Conservation (phyloP, 2,329 filamentous ascomycete genomes). For the Neurospora sp. region DNA sequence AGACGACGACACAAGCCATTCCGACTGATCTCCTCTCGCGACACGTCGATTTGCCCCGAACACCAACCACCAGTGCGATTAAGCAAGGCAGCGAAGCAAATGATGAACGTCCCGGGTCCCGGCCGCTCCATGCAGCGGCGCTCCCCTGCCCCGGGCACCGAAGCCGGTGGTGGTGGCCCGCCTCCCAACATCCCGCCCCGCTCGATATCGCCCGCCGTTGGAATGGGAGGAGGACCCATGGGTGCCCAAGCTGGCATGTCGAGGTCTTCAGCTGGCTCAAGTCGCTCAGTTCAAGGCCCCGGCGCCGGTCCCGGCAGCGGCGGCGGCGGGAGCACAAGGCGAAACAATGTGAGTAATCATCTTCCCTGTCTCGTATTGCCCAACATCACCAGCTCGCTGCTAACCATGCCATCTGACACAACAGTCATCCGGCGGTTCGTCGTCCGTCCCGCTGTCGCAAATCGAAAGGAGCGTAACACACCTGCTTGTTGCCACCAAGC, state of each 20-base stretch:
- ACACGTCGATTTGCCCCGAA: background rate
- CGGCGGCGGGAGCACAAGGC: constrained; percentile 36
- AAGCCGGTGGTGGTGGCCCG: constrained; percentile 34
- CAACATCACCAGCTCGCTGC: constrained; percentile 15
- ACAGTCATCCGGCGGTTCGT: constrained; percentile 39
- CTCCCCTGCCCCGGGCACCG: constrained; percentile 54
- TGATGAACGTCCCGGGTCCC: constrained; percentile 41
- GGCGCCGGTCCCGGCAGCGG: constrained; percentile 20
- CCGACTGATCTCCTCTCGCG: background rate
- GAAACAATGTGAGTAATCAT: constrained; percentile 45
- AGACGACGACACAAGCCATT: background rate
- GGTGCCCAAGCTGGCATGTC: constrained; percentile 19
- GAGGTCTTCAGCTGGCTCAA: constrained; percentile 56
- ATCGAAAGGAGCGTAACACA: constrained; percentile 99
- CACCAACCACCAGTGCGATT: background rate
- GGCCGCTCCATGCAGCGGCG: constrained; percentile 47
- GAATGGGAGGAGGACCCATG: constrained; percentile 30
- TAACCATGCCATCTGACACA: constrained; percentile 22
- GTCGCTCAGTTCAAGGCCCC: constrained; percentile 41
- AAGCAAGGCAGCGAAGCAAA: constrained; percentile 1
- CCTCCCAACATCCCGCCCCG: constrained; percentile 45
- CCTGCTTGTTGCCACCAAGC: constrained; percentile 92
- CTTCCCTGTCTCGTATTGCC: background rate
- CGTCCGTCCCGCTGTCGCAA: constrained; percentile 70
- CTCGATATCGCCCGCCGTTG: constrained; percentile 48